Percentiles rank a stretch among this genome's conserved stretches.
Conservation (phyloP, 345 rosid genomes). For the Durio zibethinus region DNA sequence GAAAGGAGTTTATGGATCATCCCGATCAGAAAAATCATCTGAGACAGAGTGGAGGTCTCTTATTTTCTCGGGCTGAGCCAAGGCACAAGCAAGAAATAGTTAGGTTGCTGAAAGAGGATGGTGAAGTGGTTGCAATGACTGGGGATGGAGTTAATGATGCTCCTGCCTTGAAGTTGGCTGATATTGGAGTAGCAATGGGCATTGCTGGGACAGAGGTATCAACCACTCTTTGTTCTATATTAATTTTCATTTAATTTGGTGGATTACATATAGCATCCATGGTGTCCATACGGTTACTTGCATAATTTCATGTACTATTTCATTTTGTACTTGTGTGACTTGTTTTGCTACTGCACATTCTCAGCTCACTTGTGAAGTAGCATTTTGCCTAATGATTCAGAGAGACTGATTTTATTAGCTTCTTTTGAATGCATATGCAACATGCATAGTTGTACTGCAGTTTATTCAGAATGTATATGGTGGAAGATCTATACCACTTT, state of each 20-base stretch:
- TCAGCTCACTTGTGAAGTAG: neutral
- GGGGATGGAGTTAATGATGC: constrained; percentile 99
- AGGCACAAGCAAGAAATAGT: constrained; percentile 96
- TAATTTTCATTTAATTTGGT: neutral
- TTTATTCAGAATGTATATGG: too few species aligned
- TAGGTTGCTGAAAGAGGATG: constrained; percentile 87
- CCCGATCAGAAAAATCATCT: constrained; percentile 50
- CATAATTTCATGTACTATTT: neutral
- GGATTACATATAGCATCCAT: neutral
- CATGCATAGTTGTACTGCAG: too few species aligned
- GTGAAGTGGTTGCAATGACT: constrained; percentile 98
- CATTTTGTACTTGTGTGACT: neutral
- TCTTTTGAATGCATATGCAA: too few species aligned
- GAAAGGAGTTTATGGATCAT: constrained; percentile 67
- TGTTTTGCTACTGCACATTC: neutral
- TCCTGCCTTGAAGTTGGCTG: constrained; percentile 93
- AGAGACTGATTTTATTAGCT: too few species aligned
- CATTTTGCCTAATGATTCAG: neutral
- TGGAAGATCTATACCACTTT: too few species aligned
- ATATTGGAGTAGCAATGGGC: constrained; percentile 96
- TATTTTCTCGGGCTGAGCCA: constrained; percentile 96
- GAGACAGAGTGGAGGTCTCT: constrained; percentile 68
- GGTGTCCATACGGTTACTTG: neutral
- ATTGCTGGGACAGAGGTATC: constrained; percentile 89
- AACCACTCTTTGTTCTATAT: neutral